Percentiles rank a stretch among this genome's conserved stretches.
Conservation (phyloP, 495 filamentous ascomycete genomes). For the Aspergillus olivimuriae region DNA sequence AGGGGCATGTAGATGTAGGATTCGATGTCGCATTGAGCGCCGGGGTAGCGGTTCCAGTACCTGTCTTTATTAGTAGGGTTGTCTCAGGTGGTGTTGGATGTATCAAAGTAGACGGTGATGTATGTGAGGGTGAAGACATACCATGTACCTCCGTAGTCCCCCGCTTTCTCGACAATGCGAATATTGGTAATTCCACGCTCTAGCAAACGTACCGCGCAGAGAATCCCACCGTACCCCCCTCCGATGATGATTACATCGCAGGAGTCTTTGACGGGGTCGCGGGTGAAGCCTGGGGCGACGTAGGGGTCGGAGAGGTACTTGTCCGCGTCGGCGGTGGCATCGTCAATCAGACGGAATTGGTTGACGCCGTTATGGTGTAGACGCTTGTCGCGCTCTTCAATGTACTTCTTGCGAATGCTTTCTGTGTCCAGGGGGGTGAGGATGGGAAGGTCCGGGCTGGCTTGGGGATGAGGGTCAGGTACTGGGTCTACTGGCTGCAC, state of each 20-base stretch:
- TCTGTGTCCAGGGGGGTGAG: too few species aligned
- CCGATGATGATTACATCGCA: slow-evolving; percentile 4
- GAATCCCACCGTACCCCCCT: background rate
- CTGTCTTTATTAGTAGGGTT: background rate
- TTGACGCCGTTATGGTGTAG: background rate
- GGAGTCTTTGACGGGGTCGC: background rate
- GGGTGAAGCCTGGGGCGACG: background rate
- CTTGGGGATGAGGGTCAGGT: too few species aligned
- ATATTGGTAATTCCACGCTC: background rate
- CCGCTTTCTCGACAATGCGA: slow-evolving; percentile 36
- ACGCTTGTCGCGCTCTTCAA: slow-evolving; percentile 1
- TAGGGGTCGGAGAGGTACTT: slow-evolving; percentile 1
- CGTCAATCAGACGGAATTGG: slow-evolving; percentile 1
- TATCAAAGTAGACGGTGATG: background rate
- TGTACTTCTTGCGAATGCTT: background rate
- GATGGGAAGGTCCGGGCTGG: too few species aligned
- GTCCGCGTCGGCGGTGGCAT: background rate
- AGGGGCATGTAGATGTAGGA: slow-evolving; percentile 40
- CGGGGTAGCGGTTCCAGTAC: slow-evolving; percentile 38
- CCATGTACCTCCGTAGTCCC: slow-evolving; percentile 48
- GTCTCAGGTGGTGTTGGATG: too few species aligned
- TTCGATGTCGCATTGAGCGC: slow-evolving; percentile 25
- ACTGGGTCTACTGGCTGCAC: too few species aligned
- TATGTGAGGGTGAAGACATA: background rate
- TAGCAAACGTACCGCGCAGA: background rate